Conservation (phyloP, 1,284 basidiomycete genomes). For the Trametes polyzona region DNA sequence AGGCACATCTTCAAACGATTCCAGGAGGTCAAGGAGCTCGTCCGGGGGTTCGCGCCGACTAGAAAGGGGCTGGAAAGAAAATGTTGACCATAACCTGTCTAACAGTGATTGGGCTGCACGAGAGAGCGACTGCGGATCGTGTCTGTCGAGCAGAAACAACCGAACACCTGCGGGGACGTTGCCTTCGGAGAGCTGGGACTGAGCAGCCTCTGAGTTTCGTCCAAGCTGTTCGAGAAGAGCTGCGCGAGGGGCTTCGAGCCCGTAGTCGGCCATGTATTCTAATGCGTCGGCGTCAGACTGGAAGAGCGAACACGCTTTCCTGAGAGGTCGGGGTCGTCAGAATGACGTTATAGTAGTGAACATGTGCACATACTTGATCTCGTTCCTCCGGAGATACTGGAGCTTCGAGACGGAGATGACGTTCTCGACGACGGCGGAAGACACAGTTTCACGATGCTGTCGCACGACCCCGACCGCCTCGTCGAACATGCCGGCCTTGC, state of each 20-base stretch:
- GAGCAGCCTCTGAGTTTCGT: slow-evolving; percentile 55
- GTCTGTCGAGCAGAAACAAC: slow-evolving; percentile 45
- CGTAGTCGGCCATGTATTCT: slow-evolving; percentile 60
- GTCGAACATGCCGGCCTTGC: slow-evolving; percentile 54
- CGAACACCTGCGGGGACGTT: slow-evolving; percentile 51
- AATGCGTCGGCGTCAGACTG: slow-evolving; percentile 53
- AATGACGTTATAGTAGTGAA: not conserved
- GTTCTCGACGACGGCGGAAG: slow-evolving; percentile 39
- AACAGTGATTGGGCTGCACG: not conserved
- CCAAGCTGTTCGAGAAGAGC: slow-evolving; percentile 51
- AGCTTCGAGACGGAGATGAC: slow-evolving; percentile 55
- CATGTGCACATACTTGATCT: slow-evolving; percentile 43
- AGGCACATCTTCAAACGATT: not conserved
- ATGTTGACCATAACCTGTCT: not conserved
- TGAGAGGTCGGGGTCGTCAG: slow-evolving; percentile 20
- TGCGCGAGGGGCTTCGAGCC: slow-evolving; percentile 56
- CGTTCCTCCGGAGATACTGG: slow-evolving; percentile 51
- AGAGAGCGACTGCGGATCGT: not conserved
- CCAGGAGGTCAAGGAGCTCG: not conserved
- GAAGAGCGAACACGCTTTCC: slow-evolving; percentile 56
- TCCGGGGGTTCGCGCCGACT: not conserved
- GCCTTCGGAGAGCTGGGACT: slow-evolving; percentile 57
- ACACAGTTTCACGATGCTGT: slow-evolving; percentile 37
- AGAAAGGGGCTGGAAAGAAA: not conserved
- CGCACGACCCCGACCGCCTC: slow-evolving; percentile 55